Conservation (phyloP, 2,329 filamentous ascomycete genomes). For the Teratosphaeria epicoccoides region DNA sequence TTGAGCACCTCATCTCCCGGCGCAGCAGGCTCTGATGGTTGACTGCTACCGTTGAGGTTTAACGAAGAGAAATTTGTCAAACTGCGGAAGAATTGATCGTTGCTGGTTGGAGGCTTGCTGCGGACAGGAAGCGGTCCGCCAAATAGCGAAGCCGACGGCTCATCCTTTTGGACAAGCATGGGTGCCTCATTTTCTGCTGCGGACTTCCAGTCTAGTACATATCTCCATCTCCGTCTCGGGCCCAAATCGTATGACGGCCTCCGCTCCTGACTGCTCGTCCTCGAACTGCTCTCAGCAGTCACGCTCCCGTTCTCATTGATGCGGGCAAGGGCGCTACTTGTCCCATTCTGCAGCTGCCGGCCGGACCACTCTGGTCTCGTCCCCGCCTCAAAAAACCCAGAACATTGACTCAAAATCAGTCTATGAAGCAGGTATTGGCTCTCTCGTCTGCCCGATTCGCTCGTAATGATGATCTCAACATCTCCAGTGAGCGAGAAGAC, state of each 20-base stretch:
- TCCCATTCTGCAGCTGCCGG: conserved; percentile 8
- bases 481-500: conserved; percentile 84
- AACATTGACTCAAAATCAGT: conserved; percentile 79
- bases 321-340: conserved; percentile 9
- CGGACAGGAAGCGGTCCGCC: conserved; percentile 40
- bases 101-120: conserved; percentile 53
- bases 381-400: conserved; percentile 81
- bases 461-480: conserved; percentile 71
- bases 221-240: conserved; percentile 63
- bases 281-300: conserved; percentile 22
- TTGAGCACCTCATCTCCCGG: conserved; percentile 62
- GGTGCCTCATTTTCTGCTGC: conserved; percentile 64
- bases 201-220: conserved; percentile 70
- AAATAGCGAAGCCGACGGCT: conserved; percentile 17
- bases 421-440: conserved; percentile 80
- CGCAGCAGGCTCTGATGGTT: conserved; percentile 37
- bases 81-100: conserved; percentile 71
- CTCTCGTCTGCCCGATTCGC: conserved; percentile 54
- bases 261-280: conserved; percentile 31
- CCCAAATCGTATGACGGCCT: conserved; percentile 16
- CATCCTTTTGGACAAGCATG: conserved; percentile 74
- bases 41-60: conserved; percentile 37
- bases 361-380: conserved; percentile 24
- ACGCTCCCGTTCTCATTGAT: conserved; percentile 21
- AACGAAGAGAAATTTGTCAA: conserved; percentile 65